Base-by-base conservation (phyloP, 169 alveolate species). In the Plasmodium yoelii region DNA sequence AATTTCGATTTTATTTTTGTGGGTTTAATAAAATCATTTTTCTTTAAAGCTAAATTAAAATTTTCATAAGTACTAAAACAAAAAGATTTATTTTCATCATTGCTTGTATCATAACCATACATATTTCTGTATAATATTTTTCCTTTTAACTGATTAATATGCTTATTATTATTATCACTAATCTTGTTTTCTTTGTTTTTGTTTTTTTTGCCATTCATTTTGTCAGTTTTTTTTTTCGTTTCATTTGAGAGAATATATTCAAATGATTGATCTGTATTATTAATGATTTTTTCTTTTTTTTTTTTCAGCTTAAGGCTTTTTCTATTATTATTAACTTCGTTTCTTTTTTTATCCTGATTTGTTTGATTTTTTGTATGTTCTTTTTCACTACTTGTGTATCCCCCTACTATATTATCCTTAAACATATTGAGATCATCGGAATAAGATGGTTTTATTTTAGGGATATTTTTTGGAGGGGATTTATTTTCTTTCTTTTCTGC, bases 351-450 rank as follows among this genome's bases (percentile, higher is more conserved):
- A 7, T 47, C 60, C 19, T 61, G 63, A 13, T 47, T 64, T 49
- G 63, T 75, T 42, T 49, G 34, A 2, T 24, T 19, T 13, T 75
- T 34, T 15, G 47, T 75, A 34, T 13, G 24, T 18, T 75, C 67
- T n/a, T 75, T 61, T 22, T 75, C 88, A 49, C 88, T 75, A 24
- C 88, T 75, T 24, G 88, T 75, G 28, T 75, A 75, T n/a, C 88
- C 63, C 13, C 88, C 88, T 42, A 75, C 75, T 13, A 75, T 75
- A 26, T 63, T 24, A 5, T 39, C 88, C 47, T 42, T 44, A 67
- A 75, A 57, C 39, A 65, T 39, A n/a, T 39, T 51, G 56, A 75
- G 47, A 18, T 75, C 88, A 24, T 75, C 57, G 2, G 88, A 75
- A 46, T 51, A 5, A 12, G 71, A 18, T 49, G 19, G 19, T 26